Base-by-base conservation (phyloP, 2,329 filamentous ascomycete genomes). In the Paecilomyces fulvus region DNA sequence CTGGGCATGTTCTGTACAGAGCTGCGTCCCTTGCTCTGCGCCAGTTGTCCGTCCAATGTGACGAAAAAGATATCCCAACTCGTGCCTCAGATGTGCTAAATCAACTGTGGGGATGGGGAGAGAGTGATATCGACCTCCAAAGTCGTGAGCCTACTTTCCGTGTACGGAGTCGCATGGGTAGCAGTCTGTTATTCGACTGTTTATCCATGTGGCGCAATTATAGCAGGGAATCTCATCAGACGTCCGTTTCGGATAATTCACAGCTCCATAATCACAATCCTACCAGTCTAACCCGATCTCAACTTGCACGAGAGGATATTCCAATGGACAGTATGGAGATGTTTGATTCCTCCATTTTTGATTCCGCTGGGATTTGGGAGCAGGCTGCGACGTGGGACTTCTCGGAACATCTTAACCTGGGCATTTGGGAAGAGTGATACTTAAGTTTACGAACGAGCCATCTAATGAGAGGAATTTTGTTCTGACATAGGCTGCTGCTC, bases 41-140 rank as follows among this genome's bases (percentile, higher is more conserved):
- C 33, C 52, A 28, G 9, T 54, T 37, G 23, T 25, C 37, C 10
- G 28, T 54, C 20, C 30, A 37, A 37, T 30, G 37, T 30, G 25
- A 49, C 17, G 37, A 49, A 14, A 54, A 30, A 25, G 52, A 54
- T 28, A 48, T 54, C n/a, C 37, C 52, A 21, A 49, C 37, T 21
- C 52, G 52, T 30, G 49, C 49, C 10, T 23, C 52, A 11, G 52
- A 54, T 49, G 20, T 54, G 28, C 43, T 54, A 17, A 54, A 49
- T 25, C 25, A 28, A 23, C 14, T 54, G 8, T 54, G 52, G 43
- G 43, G 52, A 6, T 14, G 12, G 11, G 52, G 52, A 30, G 52
- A 30, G 52, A 12, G 49, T 9, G 52, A 54, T 21, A 30, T 28
- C 14, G 20, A 49, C 14, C 43, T 54, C 10, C 43, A 48, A 30